Evolutionary conservation across 2,329 filamentous ascomycete species (phyloP).

Genomic region (Fusarium pseudocircinatum): DNA sequence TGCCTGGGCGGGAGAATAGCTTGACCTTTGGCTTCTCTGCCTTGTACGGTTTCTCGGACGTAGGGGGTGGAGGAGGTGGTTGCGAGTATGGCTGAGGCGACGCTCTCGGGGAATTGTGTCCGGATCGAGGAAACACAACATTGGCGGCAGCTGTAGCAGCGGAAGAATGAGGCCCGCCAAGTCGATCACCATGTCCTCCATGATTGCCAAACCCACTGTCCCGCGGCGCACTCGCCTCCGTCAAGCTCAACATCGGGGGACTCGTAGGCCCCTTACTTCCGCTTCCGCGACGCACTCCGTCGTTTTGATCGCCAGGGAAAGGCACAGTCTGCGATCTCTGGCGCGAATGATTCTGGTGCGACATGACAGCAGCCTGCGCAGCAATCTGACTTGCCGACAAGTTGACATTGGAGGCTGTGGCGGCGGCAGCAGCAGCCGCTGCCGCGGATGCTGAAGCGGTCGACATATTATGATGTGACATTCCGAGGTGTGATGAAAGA

Average conservation of each 20-base stretch:
- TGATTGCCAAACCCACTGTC: constrained; percentile 63
- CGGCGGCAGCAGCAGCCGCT: constrained; percentile 47
- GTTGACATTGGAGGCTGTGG: constrained; percentile 50
- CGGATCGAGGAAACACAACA: constrained; percentile 75
- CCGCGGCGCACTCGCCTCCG: constrained; percentile 70
- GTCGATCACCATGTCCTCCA: constrained; percentile 59
- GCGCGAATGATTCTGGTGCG: constrained; percentile 64
- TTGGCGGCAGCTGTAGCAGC: constrained; percentile 77
- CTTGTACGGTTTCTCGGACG: constrained; percentile 67
- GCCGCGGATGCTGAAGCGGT: constrained; percentile 28
- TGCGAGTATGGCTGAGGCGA: constrained; percentile 50
- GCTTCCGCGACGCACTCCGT: constrained; percentile 56
- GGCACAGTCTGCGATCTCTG: constrained; percentile 81
- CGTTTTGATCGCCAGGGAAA: constrained; percentile 59
- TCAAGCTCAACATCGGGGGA: constrained; percentile 71
- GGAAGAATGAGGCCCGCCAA: constrained; percentile 67
- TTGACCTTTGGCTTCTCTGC: constrained; percentile 82
- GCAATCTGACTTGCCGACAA: constrained; percentile 80
- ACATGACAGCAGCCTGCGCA: constrained; percentile 79
- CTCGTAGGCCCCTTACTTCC: constrained; percentile 63
- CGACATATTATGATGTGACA: constrained; percentile 49
- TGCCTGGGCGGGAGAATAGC: constrained; percentile 81
- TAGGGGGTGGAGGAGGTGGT: constrained; percentile 50
- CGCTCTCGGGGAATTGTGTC: constrained; percentile 61
- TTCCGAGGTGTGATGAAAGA: constrained; percentile 60